Conservation (phyloP, 1,284 basidiomycete genomes). For the Wolfiporia cocos region DNA sequence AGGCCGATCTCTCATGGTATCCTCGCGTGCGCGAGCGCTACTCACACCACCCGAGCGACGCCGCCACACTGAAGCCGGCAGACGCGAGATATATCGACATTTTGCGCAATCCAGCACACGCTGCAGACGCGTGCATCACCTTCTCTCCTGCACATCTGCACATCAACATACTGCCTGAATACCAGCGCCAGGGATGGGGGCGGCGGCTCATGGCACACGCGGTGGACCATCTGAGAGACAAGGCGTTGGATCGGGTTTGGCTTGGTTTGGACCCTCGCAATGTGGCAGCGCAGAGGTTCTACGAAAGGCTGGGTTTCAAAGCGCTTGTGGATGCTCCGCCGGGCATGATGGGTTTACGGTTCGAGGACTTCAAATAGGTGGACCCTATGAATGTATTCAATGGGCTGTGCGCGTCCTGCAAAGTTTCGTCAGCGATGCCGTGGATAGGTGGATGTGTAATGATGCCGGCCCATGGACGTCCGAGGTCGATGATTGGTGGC, state of each 20-base stretch:
- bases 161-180: slow-evolving; percentile 55
- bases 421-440: neutral
- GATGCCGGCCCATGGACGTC: too few relatives aligned
- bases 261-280: slow-evolving; percentile 58
- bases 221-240: slow-evolving; percentile 40
- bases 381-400: too few relatives aligned
- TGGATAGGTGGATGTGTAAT: too few relatives aligned
- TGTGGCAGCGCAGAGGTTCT: slow-evolving; percentile 48
- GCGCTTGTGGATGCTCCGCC: slow-evolving; percentile 41
- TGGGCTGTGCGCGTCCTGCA: too few relatives aligned
- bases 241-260: slow-evolving; percentile 49
- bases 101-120: slow-evolving; percentile 41
- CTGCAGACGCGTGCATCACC: slow-evolving; percentile 39
- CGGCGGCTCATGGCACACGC: slow-evolving; percentile 46
- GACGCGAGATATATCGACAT: slow-evolving; percentile 45
- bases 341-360: slow-evolving; percentile 41
- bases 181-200: slow-evolving; percentile 61
- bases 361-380: slow-evolving; percentile 38
- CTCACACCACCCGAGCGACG: slow-evolving; percentile 21
- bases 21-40: slow-evolving; percentile 49
- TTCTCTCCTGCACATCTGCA: slow-evolving; percentile 64
- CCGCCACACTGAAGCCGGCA: slow-evolving; percentile 20
- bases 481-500: too few relatives aligned
- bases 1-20: slow-evolving; percentile 50
- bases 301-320: slow-evolving; percentile 49